Conservation (phyloP, 495 filamentous ascomycete genomes). For the Annulohypoxylon stygium region DNA sequence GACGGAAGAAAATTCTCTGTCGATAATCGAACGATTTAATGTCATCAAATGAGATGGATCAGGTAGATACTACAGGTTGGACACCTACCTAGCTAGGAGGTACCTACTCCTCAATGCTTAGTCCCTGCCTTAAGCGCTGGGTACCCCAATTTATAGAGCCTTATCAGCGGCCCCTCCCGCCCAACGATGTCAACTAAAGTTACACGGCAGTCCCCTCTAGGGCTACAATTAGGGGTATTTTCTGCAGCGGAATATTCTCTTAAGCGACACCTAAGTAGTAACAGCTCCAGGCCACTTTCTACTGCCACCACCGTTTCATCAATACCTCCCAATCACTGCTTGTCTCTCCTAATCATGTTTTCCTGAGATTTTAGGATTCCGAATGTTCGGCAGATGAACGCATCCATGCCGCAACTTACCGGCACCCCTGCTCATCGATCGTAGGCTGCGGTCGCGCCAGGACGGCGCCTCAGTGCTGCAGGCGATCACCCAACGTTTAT, state of each 20-base stretch:
- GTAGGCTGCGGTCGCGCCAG: neutral
- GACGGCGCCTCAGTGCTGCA: constrained; percentile 10
- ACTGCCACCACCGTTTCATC: constrained; percentile 1
- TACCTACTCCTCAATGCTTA: neutral
- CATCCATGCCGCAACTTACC: neutral
- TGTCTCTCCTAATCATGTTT: neutral
- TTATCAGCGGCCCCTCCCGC: constrained; percentile 26
- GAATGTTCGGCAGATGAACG: neutral
- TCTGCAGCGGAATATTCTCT: constrained; percentile 20
- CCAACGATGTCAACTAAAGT: constrained; percentile 17
- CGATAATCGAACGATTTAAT: constrained; percentile 13
- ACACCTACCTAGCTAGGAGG: neutral
- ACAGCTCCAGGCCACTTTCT: neutral
- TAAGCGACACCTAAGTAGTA: neutral
- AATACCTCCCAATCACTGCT: neutral
- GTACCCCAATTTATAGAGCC: neutral
- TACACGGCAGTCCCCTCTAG: constrained; percentile 3
- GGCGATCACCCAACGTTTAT: neutral
- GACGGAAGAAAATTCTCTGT: neutral
- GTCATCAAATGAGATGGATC: neutral
- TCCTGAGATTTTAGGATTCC: neutral
- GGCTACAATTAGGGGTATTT: neutral
- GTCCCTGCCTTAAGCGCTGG: neutral
- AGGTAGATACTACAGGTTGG: no score
- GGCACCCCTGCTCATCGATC: neutral